Conservation (phyloP, 768 basidiomycete species). For the Trametes punicea region DNA sequence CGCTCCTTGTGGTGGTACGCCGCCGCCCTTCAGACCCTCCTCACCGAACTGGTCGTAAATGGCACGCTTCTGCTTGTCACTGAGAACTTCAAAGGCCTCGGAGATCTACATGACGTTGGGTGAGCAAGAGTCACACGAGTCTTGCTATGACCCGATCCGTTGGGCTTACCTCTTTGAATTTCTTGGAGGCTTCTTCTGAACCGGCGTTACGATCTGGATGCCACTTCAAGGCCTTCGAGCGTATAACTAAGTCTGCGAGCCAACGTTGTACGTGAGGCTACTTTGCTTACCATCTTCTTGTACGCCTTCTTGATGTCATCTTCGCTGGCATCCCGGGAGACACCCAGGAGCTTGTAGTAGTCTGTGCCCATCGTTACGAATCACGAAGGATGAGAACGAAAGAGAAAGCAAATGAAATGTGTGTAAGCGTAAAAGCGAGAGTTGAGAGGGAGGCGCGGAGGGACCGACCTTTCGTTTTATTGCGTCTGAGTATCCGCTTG, state of each 20-base stretch:
- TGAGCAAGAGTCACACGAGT: slow-evolving; percentile 1
- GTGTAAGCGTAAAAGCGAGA: slow-evolving; percentile 16
- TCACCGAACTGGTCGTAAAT: slow-evolving; percentile 94
- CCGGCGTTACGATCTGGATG: slow-evolving; percentile 91
- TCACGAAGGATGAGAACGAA: slow-evolving; percentile 1
- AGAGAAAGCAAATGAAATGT: background rate
- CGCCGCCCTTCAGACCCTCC: slow-evolving; percentile 83
- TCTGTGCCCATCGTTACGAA: slow-evolving; percentile 64
- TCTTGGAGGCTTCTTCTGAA: slow-evolving; percentile 79
- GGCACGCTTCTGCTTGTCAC: slow-evolving; percentile 78
- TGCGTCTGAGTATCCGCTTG: background rate
- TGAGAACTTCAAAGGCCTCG: slow-evolving; percentile 95
- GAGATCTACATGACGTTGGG: slow-evolving; percentile 55
- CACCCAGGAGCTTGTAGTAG: slow-evolving; percentile 84
- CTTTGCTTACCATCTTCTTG: slow-evolving; percentile 76
- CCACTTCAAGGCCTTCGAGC: slow-evolving; percentile 76
- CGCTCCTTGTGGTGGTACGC: slow-evolving; percentile 51
- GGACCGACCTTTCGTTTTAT: slow-evolving; percentile 4
- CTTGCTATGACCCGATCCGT: background rate
- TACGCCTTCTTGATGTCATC: slow-evolving; percentile 93
- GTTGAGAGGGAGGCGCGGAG: background rate
- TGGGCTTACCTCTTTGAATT: slow-evolving; percentile 79
- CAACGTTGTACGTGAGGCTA: background rate
- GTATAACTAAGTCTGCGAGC: background rate
- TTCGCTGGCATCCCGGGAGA: slow-evolving; percentile 69